Evolutionary conservation across 768 basidiomycete species (phyloP).

Genomic region (Rhodotorula babjevae): DNA sequence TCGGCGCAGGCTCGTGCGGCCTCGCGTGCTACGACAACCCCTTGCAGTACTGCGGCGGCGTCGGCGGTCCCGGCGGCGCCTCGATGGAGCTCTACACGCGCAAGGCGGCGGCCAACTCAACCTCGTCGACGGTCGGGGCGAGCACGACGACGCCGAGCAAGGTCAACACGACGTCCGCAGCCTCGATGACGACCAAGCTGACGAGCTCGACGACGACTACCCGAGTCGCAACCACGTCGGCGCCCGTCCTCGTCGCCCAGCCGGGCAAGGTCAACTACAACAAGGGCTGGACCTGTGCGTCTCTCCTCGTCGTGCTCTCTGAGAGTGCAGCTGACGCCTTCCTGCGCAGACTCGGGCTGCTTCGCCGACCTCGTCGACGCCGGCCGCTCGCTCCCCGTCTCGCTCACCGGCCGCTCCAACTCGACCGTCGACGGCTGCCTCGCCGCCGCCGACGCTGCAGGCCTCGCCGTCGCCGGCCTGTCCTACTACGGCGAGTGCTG

Average conservation of each 20-base stretch:
- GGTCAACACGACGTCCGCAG: background rate
- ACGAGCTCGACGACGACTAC: background rate
- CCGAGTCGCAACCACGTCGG: background rate
- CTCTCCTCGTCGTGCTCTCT: background rate
- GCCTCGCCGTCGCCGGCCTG: slow-evolving; percentile 19
- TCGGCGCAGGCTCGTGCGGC: slow-evolving; percentile 12
- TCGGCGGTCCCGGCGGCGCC: slow-evolving; percentile 7
- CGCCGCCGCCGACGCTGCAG: background rate
- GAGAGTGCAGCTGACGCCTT: background rate
- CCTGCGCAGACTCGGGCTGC: slow-evolving; percentile 20
- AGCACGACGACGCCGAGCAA: background rate
- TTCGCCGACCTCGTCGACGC: slow-evolving; percentile 21
- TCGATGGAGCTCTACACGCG: background rate
- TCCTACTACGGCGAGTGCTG: slow-evolving; percentile 29
- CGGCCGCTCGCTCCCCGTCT: slow-evolving; percentile 17
- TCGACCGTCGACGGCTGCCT: slow-evolving; percentile 13
- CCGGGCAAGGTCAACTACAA: background rate
- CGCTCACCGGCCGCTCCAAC: background rate
- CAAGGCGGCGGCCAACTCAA: background rate
- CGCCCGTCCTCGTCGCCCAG: background rate
- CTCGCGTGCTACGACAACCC: slow-evolving; percentile 21
- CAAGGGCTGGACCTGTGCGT: slow-evolving; percentile 16
- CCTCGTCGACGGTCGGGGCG: background rate
- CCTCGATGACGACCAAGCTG: too few relatives aligned
- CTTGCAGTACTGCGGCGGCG: slow-evolving; percentile 31